phyloP scores from a whole-genome alignment of 805 yeast genomes.

The Lipomyces orientalis region DNA sequence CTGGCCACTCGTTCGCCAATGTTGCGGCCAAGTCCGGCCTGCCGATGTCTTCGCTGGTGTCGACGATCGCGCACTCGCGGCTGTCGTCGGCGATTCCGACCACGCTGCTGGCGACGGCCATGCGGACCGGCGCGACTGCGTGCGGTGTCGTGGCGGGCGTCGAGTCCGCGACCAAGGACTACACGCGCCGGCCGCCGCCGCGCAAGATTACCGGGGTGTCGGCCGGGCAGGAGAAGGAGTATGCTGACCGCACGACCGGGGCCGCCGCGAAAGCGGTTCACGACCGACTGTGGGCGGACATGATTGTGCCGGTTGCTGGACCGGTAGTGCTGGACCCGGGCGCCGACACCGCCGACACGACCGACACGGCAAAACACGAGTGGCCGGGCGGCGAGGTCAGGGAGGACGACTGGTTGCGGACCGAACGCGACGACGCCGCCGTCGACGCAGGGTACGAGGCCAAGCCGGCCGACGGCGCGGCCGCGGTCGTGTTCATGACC shows the following conservation, averaged over 20 bases:
- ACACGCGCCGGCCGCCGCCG: constrained; percentile 45
- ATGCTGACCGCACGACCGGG: constrained; percentile 75
- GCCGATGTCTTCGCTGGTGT: constrained; percentile 50
- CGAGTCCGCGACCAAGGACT: constrained; percentile 52
- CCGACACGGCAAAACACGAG: constrained; percentile 26
- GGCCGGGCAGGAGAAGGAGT: constrained; percentile 72
- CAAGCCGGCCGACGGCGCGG: constrained; percentile 89
- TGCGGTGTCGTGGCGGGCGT: constrained; percentile 52
- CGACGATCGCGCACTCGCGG: constrained; percentile 50
- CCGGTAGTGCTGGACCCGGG: background rate
- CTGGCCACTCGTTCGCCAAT: background rate
- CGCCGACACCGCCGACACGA: constrained; percentile 2
- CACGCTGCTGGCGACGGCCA: constrained; percentile 46
- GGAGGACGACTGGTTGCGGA: constrained; percentile 18
- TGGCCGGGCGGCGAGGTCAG: constrained; percentile 18
- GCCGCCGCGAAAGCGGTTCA: constrained; percentile 71
- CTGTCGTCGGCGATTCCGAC: constrained; percentile 51
- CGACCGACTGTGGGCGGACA: constrained; percentile 69
- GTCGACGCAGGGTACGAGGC: constrained; percentile 82
- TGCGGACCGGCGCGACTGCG: constrained; percentile 45
- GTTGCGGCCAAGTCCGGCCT: constrained; percentile 50
- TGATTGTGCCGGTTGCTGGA: constrained; percentile 69
- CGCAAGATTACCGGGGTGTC: constrained; percentile 55
- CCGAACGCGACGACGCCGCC: constrained; percentile 44
- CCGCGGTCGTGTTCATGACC: constrained; percentile 79